A percentile compares a stretch with the other conserved stretches of the same genome.
phyloP scores from a whole-genome alignment of 306 rosid genomes.

The Urtica urens region DNA sequence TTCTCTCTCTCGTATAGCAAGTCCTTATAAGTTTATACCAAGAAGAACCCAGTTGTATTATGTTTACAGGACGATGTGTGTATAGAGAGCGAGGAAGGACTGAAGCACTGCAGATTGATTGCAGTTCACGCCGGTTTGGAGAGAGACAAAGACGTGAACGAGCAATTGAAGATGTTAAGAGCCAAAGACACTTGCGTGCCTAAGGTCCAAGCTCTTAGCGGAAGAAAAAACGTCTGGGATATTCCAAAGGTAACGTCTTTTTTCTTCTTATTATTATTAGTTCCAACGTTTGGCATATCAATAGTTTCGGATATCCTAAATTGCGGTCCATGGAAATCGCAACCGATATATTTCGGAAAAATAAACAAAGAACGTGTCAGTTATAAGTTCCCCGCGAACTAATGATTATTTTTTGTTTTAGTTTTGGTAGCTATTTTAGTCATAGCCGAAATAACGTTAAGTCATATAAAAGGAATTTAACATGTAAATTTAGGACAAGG shows the following conservation, averaged over 20 bases:
- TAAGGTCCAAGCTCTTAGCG: constrained; percentile 53
- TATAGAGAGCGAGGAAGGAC: constrained; percentile 45
- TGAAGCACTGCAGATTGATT: constrained; percentile 56
- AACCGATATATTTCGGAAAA: too few relatives aligned
- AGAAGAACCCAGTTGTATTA: constrained; percentile 13
- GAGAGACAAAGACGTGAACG: constrained; percentile 45
- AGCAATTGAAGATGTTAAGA: constrained; percentile 57
- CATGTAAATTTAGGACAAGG: too few relatives aligned
- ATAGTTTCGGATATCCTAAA: too few relatives aligned
- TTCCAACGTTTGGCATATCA: too few relatives aligned
- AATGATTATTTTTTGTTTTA: too few relatives aligned
- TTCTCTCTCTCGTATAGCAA: too few relatives aligned
- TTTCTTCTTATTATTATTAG: background rate
- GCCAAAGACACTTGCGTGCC: constrained; percentile 56
- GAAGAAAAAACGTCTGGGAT: constrained; percentile 65
- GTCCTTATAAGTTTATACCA: background rate
- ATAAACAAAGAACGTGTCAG: too few relatives aligned
- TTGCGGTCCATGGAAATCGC: too few relatives aligned
- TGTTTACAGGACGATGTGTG: constrained; percentile 57
- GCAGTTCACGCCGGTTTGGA: constrained; percentile 94
- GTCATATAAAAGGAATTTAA: too few relatives aligned
- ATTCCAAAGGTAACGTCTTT: constrained; percentile 58
- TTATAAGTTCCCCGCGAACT: too few relatives aligned
- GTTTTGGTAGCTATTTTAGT: too few relatives aligned
- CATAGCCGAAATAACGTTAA: too few relatives aligned